Base-by-base conservation (phyloP, 805 yeast species). In the Ogataea minuta region DNA sequence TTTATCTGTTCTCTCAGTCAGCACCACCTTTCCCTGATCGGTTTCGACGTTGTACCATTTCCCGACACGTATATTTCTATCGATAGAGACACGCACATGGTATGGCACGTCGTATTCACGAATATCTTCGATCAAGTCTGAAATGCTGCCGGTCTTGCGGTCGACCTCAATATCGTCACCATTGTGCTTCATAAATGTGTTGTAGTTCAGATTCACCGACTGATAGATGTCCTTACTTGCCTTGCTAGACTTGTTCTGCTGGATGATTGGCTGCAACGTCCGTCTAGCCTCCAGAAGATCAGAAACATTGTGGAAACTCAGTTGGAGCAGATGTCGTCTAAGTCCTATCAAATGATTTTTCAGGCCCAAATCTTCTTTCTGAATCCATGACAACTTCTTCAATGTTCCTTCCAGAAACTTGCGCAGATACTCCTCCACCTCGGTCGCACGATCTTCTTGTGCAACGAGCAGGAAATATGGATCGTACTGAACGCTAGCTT, bases 81-180 rank as follows among this genome's bases (percentile, higher is more conserved):
- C 99, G 17, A 95, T 93, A n/a, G 96, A 80, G 0, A 93, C 97
- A 45, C 99, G 76, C 2, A 90, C 96, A 57, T 90, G 96, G 54
- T 86, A 93, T 0, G 99, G 99, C 4, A 93, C 98, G 59, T 93
- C 99, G 51, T 86, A 89, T 60, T 93, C 99, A 49, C 91, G 71
- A 23, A 93, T 75, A 53, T 91, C 98, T 39, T 79, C 81, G 11
- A 93, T 76, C 33, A 71, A 71, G 24, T 78, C 78, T 2, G 80
- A 68, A 3, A 90, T 84, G 45, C 81, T 85, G 7, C 59, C 57
- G 10, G 54, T 49, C 17, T 56, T 45, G 15, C 53, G 53, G 15
- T 48, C 49, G 9, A 34, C 44, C 7, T 41, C 44, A 28, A 48
- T 45, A 39, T 14, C 46, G 21, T 56, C 54, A 39, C 49, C 64